Percentiles rank a stretch among this genome's conserved stretches.
phyloP scores from a whole-genome alignment of 192 early-diverging fungal genomes.

The Linnemannia hyalina region DNA sequence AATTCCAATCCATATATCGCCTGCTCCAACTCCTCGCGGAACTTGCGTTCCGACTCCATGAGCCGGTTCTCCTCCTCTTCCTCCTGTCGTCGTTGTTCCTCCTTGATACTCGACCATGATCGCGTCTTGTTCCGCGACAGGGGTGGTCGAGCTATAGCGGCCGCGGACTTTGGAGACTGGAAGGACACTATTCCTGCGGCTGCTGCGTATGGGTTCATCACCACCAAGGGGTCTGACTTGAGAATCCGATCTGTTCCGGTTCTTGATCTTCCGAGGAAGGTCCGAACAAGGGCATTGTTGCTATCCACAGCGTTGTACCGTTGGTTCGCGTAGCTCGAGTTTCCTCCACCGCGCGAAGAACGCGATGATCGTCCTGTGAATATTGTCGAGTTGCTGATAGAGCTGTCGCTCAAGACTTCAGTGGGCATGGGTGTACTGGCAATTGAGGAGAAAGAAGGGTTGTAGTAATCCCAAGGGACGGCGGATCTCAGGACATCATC shows the following conservation, averaged over 20 bases:
- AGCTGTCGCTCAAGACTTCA: not conserved
- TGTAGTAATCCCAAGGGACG: constrained; percentile 31
- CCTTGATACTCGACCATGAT: constrained; percentile 32
- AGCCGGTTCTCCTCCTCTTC: constrained; percentile 12
- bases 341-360: not conserved
- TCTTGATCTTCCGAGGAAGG: not conserved
- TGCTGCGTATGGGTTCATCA: not conserved
- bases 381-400: not conserved
- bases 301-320: constrained; percentile 23
- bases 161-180: not conserved
- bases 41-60: constrained; percentile 23
- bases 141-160: not conserved
- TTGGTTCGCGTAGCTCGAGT: constrained; percentile 24
- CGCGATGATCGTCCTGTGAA: not conserved
- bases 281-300: constrained; percentile 6
- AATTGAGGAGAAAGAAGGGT: not conserved
- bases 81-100: constrained; percentile 15
- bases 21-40: constrained; percentile 36
- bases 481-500: constrained; percentile 23
- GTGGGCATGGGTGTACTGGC: not conserved
- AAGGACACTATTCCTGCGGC: not conserved
- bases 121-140: constrained; percentile 11
- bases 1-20: constrained; percentile 35
- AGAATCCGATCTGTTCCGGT: not conserved
- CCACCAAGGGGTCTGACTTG: not conserved